phyloP scores from a whole-genome alignment of 768 basidiomycete genomes.

The Panus rudis region DNA sequence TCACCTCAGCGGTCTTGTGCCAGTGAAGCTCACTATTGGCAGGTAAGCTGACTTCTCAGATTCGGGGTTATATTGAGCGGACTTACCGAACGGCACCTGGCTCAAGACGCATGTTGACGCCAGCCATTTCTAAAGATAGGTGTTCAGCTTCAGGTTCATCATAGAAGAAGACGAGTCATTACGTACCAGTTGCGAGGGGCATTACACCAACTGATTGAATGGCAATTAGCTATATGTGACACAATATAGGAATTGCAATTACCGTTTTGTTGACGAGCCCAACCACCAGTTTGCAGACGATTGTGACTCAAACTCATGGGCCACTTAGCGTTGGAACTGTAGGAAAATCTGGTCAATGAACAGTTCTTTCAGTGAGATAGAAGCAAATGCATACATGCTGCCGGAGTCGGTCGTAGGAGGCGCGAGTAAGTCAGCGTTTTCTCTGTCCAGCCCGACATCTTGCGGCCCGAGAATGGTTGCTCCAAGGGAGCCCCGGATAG shows the following conservation, averaged over 20 bases:
- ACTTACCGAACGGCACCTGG: constrained; percentile 23
- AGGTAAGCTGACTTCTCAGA: not conserved
- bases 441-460: constrained; percentile 19
- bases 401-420: constrained; percentile 23
- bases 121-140: constrained; percentile 14
- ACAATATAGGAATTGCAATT: not conserved
- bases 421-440: constrained; percentile 21
- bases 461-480: constrained; percentile 21
- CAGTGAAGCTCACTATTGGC: constrained; percentile 23
- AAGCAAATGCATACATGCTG: constrained; percentile 10
- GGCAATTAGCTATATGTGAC: not conserved
- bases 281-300: constrained; percentile 25
- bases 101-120: constrained; percentile 26
- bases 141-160: not conserved
- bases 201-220: constrained; percentile 13
- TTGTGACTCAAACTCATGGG: constrained; percentile 24
- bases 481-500: constrained; percentile 15
- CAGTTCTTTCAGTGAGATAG: constrained; percentile 1
- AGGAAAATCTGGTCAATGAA: not conserved
- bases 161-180: not conserved
- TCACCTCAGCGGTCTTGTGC: constrained; percentile 20
- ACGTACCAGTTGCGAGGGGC: constrained; percentile 16
- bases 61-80: not conserved
- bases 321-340: constrained; percentile 19
- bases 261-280: constrained; percentile 25